phyloP scores from a whole-genome alignment of 345 rosid species.

The Dipteronia dyeriana region DNA sequence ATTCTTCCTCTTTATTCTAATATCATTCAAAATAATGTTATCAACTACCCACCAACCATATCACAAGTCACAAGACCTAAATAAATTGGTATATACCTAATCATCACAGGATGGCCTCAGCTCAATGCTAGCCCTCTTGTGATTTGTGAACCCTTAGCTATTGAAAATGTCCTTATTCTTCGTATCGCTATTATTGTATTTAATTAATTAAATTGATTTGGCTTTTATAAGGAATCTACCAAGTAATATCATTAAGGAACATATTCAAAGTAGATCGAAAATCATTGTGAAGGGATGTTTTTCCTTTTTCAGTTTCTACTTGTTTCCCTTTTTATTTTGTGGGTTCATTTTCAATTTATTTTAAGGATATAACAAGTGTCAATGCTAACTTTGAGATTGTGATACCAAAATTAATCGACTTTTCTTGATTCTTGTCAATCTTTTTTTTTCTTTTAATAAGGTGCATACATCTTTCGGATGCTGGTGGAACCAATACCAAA shows the following conservation, averaged over 20 bases:
- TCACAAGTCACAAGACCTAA: slow-evolving; percentile 2
- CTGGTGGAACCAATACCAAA: too few relatives aligned
- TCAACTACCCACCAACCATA: slow-evolving; percentile 1
- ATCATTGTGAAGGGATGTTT: neutral
- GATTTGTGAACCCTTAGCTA: neutral
- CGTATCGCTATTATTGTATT: neutral
- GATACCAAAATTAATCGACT: neutral
- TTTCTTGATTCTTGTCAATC: neutral
- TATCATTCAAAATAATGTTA: neutral
- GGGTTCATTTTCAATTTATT: neutral
- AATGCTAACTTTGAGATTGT: neutral
- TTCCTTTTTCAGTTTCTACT: neutral
- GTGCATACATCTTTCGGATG: neutral
- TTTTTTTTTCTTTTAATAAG: neutral
- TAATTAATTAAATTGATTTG: neutral
- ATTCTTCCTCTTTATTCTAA: neutral
- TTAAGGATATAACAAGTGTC: neutral
- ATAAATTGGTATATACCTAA: neutral
- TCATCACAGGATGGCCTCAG: slow-evolving; percentile 6
- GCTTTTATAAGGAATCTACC: neutral
- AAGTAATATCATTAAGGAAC: slow-evolving; percentile 4
- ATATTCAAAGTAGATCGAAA: slow-evolving; percentile 7
- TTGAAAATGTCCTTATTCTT: neutral
- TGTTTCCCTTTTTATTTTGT: neutral
- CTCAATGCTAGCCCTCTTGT: neutral